Evolutionary conservation across 2,329 filamentous ascomycete species (phyloP), one percentile per base, ranked within the genome.

Genomic region (Aspergillus ochraceus): DNA sequence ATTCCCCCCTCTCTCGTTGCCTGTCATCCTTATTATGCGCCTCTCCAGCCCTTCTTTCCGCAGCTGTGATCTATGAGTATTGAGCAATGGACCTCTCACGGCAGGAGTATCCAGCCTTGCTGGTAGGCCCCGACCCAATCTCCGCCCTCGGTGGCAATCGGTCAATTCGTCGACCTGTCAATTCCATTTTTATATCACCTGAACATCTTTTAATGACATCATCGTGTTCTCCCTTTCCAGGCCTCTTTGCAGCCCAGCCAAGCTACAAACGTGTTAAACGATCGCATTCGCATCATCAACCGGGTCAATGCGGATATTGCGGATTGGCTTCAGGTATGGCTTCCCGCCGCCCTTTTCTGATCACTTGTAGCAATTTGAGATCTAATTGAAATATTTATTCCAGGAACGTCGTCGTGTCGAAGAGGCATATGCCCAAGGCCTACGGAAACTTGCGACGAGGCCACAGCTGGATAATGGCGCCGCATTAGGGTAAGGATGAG

Each of bases 321-420:
- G 76, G 94, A 98, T 79, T 99, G 94, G 92, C 85, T 99, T 63
- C 90, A 94, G 88, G 93, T 97, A 87, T 77, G 79, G 66, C 57
- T 54, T 63, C 39, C 26, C 57, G 39, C 42, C 54, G 52, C 12
- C 39, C 49, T n/a, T 24, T 9, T 14, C 60, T 54, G 58, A 59
- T 64, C n/a, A 54, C 54, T 19, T 47, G 30, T 54, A 42, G 53
- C 53, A 12, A 10, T 12, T n/a, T 14, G 24, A n/a, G 42, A 49
- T 46, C 63, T 60, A 55, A 64, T 20, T 56, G 22, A 64, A 47
- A 57, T 52, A 45, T 22, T 22, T 46, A 53, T 39, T 19, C 56
- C 75, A 98, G 94, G 95, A 99, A 81, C 91, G 95, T 68, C 90
- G 93, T 74, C 90, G 88, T 70, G 84, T 98, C 63, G 95, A 99